Evolutionary conservation across 192 early-diverging fungal genomes (phyloP).

Genomic region (Coemansia sp.): DNA sequence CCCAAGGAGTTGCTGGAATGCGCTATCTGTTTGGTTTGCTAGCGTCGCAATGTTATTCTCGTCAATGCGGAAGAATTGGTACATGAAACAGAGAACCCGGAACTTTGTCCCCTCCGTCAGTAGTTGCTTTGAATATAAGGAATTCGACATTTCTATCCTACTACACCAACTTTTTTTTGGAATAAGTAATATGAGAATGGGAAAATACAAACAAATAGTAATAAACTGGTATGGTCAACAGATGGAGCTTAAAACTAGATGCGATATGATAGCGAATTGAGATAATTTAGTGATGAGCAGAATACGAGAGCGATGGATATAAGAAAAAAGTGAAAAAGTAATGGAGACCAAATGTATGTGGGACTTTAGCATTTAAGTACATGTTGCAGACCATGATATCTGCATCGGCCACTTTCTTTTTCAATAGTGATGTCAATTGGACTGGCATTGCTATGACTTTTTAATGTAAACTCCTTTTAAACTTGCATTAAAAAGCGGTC

Average conservation of each 20-base stretch:
- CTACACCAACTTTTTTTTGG: background rate
- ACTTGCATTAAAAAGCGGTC: background rate
- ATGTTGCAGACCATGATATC: background rate
- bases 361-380: background rate
- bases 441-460: background rate
- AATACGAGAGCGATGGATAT: background rate
- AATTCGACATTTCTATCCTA: constrained; percentile 2
- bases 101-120: constrained; percentile 32
- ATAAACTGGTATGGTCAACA: background rate
- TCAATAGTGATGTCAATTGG: background rate
- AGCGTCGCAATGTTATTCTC: constrained; percentile 28
- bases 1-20: constrained; percentile 12
- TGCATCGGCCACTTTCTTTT: background rate
- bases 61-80: constrained; percentile 23
- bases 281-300: constrained; percentile 3
- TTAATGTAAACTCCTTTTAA: background rate
- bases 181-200: too few relatives aligned
- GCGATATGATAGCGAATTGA: background rate
- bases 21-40: constrained; percentile 14
- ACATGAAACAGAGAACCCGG: constrained; percentile 36
- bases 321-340: background rate
- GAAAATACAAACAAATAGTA: background rate
- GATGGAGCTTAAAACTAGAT: background rate
- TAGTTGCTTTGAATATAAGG: constrained; percentile 18
- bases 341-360: background rate